phyloP scores from a whole-genome alignment of 805 yeast genomes.

The Yarrowia keelungensis region DNA sequence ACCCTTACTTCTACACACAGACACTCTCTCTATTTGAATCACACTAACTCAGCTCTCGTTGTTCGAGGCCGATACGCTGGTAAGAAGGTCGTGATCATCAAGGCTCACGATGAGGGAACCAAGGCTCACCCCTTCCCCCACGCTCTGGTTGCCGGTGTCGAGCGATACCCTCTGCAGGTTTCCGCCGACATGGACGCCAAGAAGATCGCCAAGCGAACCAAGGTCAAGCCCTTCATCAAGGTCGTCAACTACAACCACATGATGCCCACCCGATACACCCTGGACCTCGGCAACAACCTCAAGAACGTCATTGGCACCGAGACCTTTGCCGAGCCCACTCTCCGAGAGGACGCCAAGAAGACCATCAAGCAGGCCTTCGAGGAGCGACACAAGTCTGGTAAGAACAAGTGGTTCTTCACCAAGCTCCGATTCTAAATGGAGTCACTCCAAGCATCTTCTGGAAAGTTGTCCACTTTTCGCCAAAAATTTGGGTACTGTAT shows the following conservation, averaged over 20 bases:
- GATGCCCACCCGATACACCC: constrained; percentile 99
- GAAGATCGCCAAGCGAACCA: constrained; percentile 96
- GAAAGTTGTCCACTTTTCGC: constrained; percentile 32
- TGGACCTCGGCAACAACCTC: constrained; percentile 89
- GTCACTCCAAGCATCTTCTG: constrained; percentile 22
- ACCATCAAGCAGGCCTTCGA: constrained; percentile 98
- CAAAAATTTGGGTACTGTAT: constrained; percentile 39
- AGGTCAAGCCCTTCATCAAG: constrained; percentile 99
- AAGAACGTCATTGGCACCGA: constrained; percentile 91
- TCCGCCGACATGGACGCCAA: constrained; percentile 94
- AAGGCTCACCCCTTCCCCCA: constrained; percentile 99
- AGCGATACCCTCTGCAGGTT: constrained; percentile 97
- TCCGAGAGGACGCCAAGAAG: constrained; percentile 98
- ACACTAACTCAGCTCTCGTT: constrained; percentile 74
- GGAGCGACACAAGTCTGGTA: constrained; percentile 98
- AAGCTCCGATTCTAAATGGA: constrained; percentile 82
- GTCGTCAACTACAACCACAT: constrained; percentile 99
- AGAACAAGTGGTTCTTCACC: constrained; percentile 99
- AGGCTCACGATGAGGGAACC: constrained; percentile 98
- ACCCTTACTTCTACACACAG: background rate
- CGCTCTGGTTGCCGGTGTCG: constrained; percentile 99
- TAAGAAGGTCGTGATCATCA: constrained; percentile 98
- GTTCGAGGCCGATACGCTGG: constrained; percentile 99
- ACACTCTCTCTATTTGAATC: background rate
- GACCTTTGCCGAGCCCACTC: constrained; percentile 96